phyloP scores from a whole-genome alignment of 2,329 filamentous ascomycete species.

The Aspergillus pseudoviridinutans region DNA sequence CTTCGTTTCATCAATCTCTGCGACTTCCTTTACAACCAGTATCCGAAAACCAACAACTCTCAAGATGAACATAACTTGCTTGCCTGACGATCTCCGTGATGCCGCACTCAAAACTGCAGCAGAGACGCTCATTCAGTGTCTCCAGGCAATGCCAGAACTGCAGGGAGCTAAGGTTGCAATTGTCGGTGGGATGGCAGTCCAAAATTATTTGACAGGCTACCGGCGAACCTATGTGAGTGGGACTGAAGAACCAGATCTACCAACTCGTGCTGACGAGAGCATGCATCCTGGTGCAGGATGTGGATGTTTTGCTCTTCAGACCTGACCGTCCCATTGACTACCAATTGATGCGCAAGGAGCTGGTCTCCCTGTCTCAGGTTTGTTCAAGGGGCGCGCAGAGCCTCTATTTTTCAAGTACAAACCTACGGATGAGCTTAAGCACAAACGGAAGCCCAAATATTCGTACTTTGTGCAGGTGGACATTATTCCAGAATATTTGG shows the following conservation, averaged over 20 bases:
- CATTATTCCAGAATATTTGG: not conserved
- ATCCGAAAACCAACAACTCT: not conserved
- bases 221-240: not conserved
- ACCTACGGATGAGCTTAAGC: not conserved
- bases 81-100: not conserved
- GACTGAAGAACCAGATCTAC: not conserved
- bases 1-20: too few relatives aligned
- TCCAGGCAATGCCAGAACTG: not conserved
- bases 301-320: not conserved
- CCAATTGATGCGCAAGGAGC: not conserved
- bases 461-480: not conserved
- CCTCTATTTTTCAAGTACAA: not conserved
- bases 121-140: not conserved
- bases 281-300: not conserved
- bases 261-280: not conserved
- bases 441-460: too few relatives aligned
- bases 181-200: not conserved
- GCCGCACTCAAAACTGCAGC: not conserved
- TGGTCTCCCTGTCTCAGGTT: not conserved
- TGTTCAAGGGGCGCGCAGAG: not conserved
- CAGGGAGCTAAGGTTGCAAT: not conserved
- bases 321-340: not conserved
- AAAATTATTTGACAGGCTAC: not conserved
- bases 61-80: not conserved
- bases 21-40: not conserved